Evolutionary conservation across 1,139 yeast genomes (phyloP), one percentile per base, ranked within the genome.

Genomic region (Protomyces pachydermus): DNA sequence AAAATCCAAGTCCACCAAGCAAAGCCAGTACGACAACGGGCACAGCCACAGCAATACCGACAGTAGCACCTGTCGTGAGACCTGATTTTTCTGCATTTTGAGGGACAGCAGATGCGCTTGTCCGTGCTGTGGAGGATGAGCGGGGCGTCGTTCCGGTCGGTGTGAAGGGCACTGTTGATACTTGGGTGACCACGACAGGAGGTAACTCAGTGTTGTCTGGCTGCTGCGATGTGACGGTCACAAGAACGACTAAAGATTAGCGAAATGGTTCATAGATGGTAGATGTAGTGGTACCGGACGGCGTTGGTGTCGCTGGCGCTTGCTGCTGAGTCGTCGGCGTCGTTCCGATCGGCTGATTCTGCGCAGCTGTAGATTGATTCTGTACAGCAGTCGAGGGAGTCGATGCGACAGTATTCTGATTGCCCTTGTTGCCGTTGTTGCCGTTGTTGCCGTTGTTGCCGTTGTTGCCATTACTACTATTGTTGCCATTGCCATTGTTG

Each of bases 21-120:
- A 61, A 32, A 10, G 65, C 69, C 18, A 68, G 37, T 12, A 54
- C 60, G 8, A 68, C 48, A 5, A 67, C 70, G 14, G 64, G 64
- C 56, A 60, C 54, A 16, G 58, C 64, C 20, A 60, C 64, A 4
- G 64, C 64, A 25, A 60, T 45, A 8, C 48, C 64, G 28, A 60
- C 48, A 0, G 64, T 60, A 5, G 57, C 64, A 32, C 64, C 64
- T 14, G 55, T 60, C n/a, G 58, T 39, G 3, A 60, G 50, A 16
- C 54, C 64, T 12, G 18, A 9, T 9, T 38, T 42, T 10, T 16
- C 23, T 18, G 48, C 16, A n/a, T 18, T 37, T 10, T 53, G 45
- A 1, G 39, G 10, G 32, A 16, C 23, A 9, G 52, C 42, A 10
- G 39, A 12, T 9, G 57, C 14, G 16, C 45, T 34, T 20, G 64